Conservation (phyloP, 1,139 yeast genomes). For the Candida neerlandica region DNA sequence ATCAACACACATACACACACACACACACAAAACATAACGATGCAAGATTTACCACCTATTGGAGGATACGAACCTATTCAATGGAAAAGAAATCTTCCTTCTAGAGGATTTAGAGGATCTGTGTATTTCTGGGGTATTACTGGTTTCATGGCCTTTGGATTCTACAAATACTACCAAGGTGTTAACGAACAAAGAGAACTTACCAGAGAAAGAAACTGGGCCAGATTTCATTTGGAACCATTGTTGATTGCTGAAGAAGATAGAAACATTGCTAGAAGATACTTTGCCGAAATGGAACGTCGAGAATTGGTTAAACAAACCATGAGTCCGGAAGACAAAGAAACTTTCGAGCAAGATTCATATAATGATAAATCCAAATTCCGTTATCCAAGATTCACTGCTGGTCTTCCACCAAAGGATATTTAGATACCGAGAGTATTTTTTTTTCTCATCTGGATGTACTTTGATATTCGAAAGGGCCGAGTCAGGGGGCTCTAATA, state of each 20-base stretch:
- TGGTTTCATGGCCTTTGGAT: slow-evolving; percentile 71
- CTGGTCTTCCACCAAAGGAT: slow-evolving; percentile 38
- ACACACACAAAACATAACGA: slow-evolving; percentile 15
- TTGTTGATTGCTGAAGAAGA: slow-evolving; percentile 81
- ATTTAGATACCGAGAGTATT: not conserved
- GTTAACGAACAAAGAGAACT: slow-evolving; percentile 79
- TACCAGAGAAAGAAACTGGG: slow-evolving; percentile 75
- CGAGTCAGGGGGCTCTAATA: too few relatives aligned
- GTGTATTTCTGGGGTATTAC: slow-evolving; percentile 67
- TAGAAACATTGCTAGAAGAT: slow-evolving; percentile 76
- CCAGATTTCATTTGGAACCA: slow-evolving; percentile 74
- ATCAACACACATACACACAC: not conserved
- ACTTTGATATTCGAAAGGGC: too few relatives aligned
- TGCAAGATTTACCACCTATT: slow-evolving; percentile 87
- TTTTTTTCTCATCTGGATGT: not conserved
- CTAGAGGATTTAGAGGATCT: slow-evolving; percentile 81
- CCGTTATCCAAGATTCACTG: slow-evolving; percentile 48
- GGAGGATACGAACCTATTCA: slow-evolving; percentile 87
- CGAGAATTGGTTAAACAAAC: slow-evolving; percentile 56
- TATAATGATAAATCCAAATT: slow-evolving; percentile 50
- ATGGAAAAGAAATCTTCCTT: slow-evolving; percentile 86
- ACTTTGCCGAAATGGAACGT: slow-evolving; percentile 65
- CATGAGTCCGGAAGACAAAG: slow-evolving; percentile 43
- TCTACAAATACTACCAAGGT: slow-evolving; percentile 66
- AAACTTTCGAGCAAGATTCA: slow-evolving; percentile 46